phyloP scores from a whole-genome alignment of 2,329 filamentous ascomycete genomes.

The Penicillium polonicum region DNA sequence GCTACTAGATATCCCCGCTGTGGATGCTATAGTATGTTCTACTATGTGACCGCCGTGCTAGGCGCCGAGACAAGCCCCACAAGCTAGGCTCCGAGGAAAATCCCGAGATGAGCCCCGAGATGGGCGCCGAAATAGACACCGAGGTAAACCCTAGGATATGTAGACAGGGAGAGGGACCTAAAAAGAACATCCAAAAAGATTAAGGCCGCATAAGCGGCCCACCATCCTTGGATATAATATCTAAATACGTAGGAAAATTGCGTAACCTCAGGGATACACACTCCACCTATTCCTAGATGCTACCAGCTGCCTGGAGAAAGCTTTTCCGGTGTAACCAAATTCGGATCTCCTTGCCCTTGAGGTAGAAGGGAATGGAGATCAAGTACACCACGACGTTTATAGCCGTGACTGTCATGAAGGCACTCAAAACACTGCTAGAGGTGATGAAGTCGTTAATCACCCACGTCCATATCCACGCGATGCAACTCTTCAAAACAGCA shows the following conservation, averaged over 20 bases:
- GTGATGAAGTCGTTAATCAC: conserved; percentile 21
- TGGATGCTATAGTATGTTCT: no score
- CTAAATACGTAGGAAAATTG: not conserved
- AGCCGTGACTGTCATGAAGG: conserved; percentile 16
- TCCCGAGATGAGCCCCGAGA: no score
- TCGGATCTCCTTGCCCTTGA: conserved; percentile 8
- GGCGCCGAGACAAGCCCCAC: no score
- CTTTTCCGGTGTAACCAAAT: conserved; percentile 8
- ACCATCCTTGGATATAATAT: no score
- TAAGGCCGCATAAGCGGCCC: no score
- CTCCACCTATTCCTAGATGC: not conserved
- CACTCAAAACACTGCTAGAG: conserved; percentile 5
- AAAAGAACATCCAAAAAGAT: no score
- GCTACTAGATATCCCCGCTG: no score
- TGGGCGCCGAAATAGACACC: no score
- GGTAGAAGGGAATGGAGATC: conserved; percentile 8
- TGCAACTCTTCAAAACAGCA: conserved; percentile 25
- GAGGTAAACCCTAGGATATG: no score
- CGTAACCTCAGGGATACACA: not conserved
- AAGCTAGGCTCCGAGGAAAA: no score
- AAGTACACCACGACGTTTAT: conserved; percentile 18
- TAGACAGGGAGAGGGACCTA: no score
- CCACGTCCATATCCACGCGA: conserved; percentile 33
- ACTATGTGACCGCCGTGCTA: no score
- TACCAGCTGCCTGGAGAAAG: conserved; percentile 4